Evolutionary conservation across 106 monocot genomes (phyloP), one percentile per base, ranked within the genome.

Genomic region (Triglochin maritima): DNA sequence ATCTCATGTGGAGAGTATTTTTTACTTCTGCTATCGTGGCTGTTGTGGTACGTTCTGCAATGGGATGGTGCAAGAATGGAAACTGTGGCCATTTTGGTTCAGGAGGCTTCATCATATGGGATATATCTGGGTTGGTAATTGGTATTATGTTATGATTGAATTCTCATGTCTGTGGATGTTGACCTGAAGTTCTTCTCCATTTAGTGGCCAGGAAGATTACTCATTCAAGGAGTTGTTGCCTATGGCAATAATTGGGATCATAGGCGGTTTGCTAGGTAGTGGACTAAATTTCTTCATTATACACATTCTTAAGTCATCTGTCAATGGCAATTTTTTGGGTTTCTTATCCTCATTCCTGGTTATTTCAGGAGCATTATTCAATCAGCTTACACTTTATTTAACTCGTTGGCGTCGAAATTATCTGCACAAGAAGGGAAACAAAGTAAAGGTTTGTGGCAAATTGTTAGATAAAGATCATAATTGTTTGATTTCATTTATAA

Each of bases 91-190:
- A 96, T 96, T 96, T 96, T 86, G 96, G 96, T 41, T 81, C 96
- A n/a, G 96, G 96, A 49, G 96, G 96, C 59, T 96, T 96, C 78
- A 96, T 96, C 65, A 96, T 96, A 60, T 96, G 96, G 96, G 91
- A 96, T 62, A 96, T 96, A 74, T 91, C 96, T 41, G 96, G 86
- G 95, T 95, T 48, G 66, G 83, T 62, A 67, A 70, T 49, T 51
- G 63, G 43, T 69, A 17, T 16, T 46, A 67, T 62, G 42, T 9
- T 49, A 59, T 59, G 43, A 45, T 15, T 1, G 7, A 64, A 15
- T 64, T 12, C 14, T 59, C 52, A 43, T 64, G 12, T 72, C 54
- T 69, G 13, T 59, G 44, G 63, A 64, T 6, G 11, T 47, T 74
- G 42, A 58, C 29, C 65, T 59, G 29, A 55, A 64, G n/a, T 63